phyloP scores from a whole-genome alignment of 352 stramenopile genomes.

The Pythium grandisporangium region DNA sequence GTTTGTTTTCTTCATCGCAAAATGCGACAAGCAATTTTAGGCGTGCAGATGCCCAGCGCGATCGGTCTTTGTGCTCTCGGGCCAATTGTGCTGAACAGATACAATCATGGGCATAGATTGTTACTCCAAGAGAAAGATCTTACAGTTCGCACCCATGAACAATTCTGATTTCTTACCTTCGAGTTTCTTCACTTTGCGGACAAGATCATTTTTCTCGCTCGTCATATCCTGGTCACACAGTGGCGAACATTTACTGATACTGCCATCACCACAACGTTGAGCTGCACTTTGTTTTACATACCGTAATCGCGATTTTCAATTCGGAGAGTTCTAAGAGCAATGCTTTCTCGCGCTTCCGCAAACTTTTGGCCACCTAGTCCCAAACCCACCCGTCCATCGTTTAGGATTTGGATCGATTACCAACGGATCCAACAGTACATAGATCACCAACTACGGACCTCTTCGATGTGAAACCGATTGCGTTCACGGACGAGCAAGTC shows the following conservation, averaged over 20 bases:
- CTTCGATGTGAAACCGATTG: conserved; percentile 28
- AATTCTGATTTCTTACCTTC: conserved; percentile 23
- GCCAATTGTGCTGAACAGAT: conserved; percentile 48
- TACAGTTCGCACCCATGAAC: too few species aligned
- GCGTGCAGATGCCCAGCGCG: conserved; percentile 51
- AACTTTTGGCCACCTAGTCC: conserved; percentile 26
- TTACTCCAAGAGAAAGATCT: too few species aligned
- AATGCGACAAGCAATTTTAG: conserved; percentile 72
- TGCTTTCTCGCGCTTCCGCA: conserved; percentile 37
- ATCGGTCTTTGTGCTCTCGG: conserved; percentile 47
- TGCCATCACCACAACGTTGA: too few species aligned
- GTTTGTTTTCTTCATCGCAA: conserved; percentile 74
- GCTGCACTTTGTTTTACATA: too few species aligned
- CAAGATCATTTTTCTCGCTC: conserved; percentile 42
- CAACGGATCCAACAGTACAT: too few species aligned
- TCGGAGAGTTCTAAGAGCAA: conserved; percentile 42
- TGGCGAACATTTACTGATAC: too few species aligned
- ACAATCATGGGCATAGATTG: too few species aligned
- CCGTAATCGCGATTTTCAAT: conserved; percentile 34
- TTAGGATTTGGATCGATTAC: too few species aligned
- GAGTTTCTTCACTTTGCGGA: conserved; percentile 35
- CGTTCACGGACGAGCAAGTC: conserved; percentile 26
- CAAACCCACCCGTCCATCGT: background rate
- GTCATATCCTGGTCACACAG: conserved; percentile 27
- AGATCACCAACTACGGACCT: too few species aligned